phyloP scores from a whole-genome alignment of 2,329 filamentous ascomycete species.

The Plectosphaerella cucumerina region DNA sequence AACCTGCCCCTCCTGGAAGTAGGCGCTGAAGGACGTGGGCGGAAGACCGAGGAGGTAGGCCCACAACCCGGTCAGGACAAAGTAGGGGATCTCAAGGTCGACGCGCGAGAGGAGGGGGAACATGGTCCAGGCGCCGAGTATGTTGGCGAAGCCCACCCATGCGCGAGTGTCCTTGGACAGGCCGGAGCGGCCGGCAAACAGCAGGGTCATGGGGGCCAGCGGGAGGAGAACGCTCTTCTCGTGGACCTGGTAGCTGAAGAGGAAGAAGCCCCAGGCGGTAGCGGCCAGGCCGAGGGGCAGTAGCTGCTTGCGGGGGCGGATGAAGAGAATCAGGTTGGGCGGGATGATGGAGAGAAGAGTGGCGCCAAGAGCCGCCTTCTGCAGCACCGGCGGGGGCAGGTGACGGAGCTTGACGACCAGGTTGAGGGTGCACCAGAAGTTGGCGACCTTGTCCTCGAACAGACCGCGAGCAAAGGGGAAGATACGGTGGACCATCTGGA shows the following conservation, averaged over 20 bases:
- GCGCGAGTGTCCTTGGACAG: slow-evolving; percentile 71
- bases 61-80: slow-evolving; percentile 82
- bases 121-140: slow-evolving; percentile 87
- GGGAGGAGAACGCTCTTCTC: slow-evolving; percentile 96
- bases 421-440: slow-evolving; percentile 94
- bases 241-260: slow-evolving; percentile 97
- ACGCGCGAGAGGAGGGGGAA: slow-evolving; percentile 87
- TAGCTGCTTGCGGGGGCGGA: slow-evolving; percentile 71
- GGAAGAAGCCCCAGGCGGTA: slow-evolving; percentile 93
- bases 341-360: slow-evolving; percentile 75
- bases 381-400: slow-evolving; percentile 68
- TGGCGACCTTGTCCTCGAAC: slow-evolving; percentile 98
- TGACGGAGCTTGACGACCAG: slow-evolving; percentile 80
- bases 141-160: slow-evolving; percentile 96
- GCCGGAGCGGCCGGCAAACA: slow-evolving; percentile 75
- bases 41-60: slow-evolving; percentile 86
- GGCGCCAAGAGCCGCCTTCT: slow-evolving; percentile 67
- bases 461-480: slow-evolving; percentile 95
- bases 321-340: slow-evolving; percentile 74
- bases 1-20: slow-evolving; percentile 49
- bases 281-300: slow-evolving; percentile 77
- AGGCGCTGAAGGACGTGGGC: slow-evolving; percentile 67
- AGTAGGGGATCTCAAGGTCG: slow-evolving; percentile 78
- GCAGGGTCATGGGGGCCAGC: slow-evolving; percentile 85
- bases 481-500: slow-evolving; percentile 84